Base-by-base conservation (phyloP, 768 basidiomycete genomes). In the Mycena albidolilacea region DNA sequence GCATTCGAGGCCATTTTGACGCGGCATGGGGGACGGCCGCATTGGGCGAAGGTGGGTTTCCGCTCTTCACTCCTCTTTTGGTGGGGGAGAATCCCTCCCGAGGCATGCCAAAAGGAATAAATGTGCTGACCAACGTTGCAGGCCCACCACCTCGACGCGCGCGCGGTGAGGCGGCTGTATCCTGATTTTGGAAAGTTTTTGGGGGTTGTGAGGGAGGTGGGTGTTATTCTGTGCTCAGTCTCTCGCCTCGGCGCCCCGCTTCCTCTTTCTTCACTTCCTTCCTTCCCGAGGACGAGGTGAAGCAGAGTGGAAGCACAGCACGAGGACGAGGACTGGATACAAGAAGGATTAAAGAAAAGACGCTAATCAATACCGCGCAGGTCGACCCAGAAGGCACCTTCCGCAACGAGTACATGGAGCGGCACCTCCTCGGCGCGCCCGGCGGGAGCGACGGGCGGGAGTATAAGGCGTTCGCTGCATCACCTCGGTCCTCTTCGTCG, bases 391-490 rank as follows among this genome's bases (percentile, higher is more conserved):
- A 81, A 70, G 93, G 94, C 54, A 83, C 93, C 67, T 93, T 97
- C 86, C 90, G 93, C 65, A 98, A 97, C 79, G 92, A 94, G 82
- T 98, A 98, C 80, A 90, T 97, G 64, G 87, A 92, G 75, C 89
- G 97, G 73, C 97, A 98, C 83, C 85, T 98, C 44, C 89, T 95
- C 77, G 95, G 95, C 63, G 85, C 85, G 72, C 48, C 48, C 4
- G 48, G 48, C 15, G 83, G 82, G 11, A 77, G 88, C 48, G 83
- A 84, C 67, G 77, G 78, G 60, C 81, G 89, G 70, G 75, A 86
- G 43, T 88, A 82, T 77, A 88, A 87, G 77, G 57, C 77, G 30
- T 30, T 30, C 30, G 30, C 30, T 30, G 30, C 30, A 30, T 30
- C 30, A 30, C 30, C 30, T 30, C 30, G 30, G 3, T 30, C 30